Conservation (phyloP, 2,329 filamentous ascomycete species). For the Xylariaceae sp. region DNA sequence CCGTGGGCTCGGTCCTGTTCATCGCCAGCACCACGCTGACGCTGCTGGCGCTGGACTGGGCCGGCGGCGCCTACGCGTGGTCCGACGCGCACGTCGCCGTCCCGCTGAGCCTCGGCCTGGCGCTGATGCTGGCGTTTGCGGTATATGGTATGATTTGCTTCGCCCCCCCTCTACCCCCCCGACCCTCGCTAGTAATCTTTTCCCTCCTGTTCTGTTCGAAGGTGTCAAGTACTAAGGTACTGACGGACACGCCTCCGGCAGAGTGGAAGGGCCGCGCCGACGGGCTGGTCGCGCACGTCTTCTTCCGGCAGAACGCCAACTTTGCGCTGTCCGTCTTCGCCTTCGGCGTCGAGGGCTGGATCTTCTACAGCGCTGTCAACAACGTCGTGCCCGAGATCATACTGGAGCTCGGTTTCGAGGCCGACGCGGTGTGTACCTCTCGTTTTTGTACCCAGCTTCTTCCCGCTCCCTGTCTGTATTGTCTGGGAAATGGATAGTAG, state of each 20-base stretch:
- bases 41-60: slow-evolving; percentile 39
- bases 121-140: slow-evolving; percentile 31
- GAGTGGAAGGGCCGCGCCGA: slow-evolving; percentile 49
- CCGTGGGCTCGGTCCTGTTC: slow-evolving; percentile 37
- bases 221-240: neutral
- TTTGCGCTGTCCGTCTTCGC: slow-evolving; percentile 48
- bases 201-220: neutral
- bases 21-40: slow-evolving; percentile 35
- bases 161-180: neutral
- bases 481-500: no score
- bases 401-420: slow-evolving; percentile 40
- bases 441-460: no score
- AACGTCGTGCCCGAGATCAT: slow-evolving; percentile 41
- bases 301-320: slow-evolving; percentile 46
- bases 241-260: slow-evolving; percentile 15
- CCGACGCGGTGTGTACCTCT: no score
- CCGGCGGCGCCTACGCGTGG: slow-evolving; percentile 33
- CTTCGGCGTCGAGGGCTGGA: slow-evolving; percentile 51
- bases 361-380: slow-evolving; percentile 48
- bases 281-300: slow-evolving; percentile 48
- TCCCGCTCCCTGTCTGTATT: no score
- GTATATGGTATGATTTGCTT: slow-evolving; percentile 28
- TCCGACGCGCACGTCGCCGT: slow-evolving; percentile 31
- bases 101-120: slow-evolving; percentile 33
- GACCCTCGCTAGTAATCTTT: neutral